A percentile compares a stretch with the other conserved stretches of the same genome.
These are phyloP conservation scores for Arthrinium puccinioides DNA, from an alignment of 2,329 filamentous ascomycete species.

Conservation along the genomic window DNA sequence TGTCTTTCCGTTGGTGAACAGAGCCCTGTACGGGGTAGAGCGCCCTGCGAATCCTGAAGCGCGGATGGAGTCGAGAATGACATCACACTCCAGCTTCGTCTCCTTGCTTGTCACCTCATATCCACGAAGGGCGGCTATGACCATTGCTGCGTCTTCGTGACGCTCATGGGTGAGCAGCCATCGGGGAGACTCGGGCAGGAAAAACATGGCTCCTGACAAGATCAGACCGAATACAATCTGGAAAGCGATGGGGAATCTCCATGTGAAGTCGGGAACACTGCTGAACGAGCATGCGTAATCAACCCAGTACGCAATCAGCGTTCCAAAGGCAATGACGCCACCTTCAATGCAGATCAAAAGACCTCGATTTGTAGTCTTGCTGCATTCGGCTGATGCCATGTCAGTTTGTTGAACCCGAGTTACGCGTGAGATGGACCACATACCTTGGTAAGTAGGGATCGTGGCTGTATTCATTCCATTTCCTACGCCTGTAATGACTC, in stretches of 20 bases:
- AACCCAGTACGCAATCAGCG: constrained; percentile 39
- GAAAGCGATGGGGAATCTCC: constrained; percentile 49
- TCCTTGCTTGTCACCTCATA: constrained; percentile 45
- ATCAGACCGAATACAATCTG: constrained; percentile 36
- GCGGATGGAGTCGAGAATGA: constrained; percentile 57
- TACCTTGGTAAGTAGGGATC: constrained; percentile 38
- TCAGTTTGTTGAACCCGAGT: neutral
- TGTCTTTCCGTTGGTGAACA: constrained; percentile 55
- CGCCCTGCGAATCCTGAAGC: constrained; percentile 40
- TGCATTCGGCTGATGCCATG: constrained; percentile 29
- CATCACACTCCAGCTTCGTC: constrained; percentile 49
- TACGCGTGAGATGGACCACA: neutral
- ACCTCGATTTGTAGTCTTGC: constrained; percentile 33
- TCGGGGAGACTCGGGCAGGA: constrained; percentile 22
- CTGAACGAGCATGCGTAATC: constrained; percentile 41
- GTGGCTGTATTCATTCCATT: constrained; percentile 43
- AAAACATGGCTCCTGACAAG: constrained; percentile 33
- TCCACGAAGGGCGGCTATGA: constrained; percentile 26
- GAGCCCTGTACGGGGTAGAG: constrained; percentile 41
- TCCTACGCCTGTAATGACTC: constrained; percentile 43
- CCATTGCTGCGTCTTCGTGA: constrained; percentile 31
- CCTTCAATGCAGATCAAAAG: constrained; percentile 37
- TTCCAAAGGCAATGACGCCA: constrained; percentile 36
- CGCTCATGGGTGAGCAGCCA: constrained; percentile 21
- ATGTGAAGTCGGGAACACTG: constrained; percentile 32